phyloP scores from a whole-genome alignment of 495 filamentous ascomycete genomes.

The Tuber umbilicatum region DNA sequence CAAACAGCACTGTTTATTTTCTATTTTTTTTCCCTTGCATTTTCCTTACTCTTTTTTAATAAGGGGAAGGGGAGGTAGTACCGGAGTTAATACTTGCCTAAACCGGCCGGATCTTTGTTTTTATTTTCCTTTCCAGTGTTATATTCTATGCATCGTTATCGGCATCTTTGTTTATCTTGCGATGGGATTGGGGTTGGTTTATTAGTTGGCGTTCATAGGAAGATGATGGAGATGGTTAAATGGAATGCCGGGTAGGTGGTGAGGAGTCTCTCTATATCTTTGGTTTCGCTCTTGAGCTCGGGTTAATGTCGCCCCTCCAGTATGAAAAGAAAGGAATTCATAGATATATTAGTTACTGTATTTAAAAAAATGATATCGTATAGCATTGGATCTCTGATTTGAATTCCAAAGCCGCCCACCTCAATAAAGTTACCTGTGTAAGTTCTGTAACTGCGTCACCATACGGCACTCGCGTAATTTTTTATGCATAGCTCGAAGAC shows the following conservation, averaged over 20 bases:
- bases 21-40: neutral
- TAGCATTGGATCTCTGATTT: neutral
- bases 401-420: neutral
- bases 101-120: neutral
- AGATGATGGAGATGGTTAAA: neutral
- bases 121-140: neutral
- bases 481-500: neutral
- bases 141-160: neutral
- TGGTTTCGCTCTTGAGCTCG: neutral
- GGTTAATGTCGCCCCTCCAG: neutral
- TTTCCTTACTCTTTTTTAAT: neutral
- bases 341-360: neutral
- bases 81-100: neutral
- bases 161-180: neutral
- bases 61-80: neutral
- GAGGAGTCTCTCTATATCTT: neutral
- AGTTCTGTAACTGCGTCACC: neutral
- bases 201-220: neutral
- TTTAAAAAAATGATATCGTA: neutral
- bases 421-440: neutral
- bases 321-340: neutral
- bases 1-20: neutral
- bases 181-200: neutral
- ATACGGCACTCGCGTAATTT: neutral
- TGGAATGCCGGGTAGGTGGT: neutral